Conservation (phyloP, 2,329 filamentous ascomycete species). For the Phyllosticta citriasiana region DNA sequence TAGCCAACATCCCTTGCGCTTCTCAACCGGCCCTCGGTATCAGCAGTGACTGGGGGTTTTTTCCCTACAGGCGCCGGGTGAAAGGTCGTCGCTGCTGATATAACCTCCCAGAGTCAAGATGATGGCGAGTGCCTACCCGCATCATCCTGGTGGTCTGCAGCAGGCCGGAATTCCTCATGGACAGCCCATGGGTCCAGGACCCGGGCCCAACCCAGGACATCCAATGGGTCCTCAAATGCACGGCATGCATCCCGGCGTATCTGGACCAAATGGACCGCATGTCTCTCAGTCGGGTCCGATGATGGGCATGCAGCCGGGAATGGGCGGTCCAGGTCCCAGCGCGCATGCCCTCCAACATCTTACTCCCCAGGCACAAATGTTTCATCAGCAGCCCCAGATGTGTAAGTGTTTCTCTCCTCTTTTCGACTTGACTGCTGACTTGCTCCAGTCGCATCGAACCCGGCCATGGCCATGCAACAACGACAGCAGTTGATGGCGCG, state of each 20-base stretch:
- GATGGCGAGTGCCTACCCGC: constrained; percentile 61
- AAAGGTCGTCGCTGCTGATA: constrained; percentile 1
- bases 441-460: constrained; percentile 19
- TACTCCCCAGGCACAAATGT: constrained; percentile 51
- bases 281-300: constrained; percentile 60
- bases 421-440: not conserved
- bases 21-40: not conserved
- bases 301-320: constrained; percentile 69
- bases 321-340: constrained; percentile 47
- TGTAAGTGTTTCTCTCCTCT: constrained; percentile 1
- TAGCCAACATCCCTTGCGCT: not conserved
- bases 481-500: constrained; percentile 39
- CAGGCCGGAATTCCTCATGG: constrained; percentile 59
- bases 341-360: constrained; percentile 64
- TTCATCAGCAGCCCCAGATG: constrained; percentile 34
- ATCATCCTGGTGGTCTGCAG: constrained; percentile 60
- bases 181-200: constrained; percentile 53
- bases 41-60: not conserved
- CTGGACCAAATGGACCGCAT: constrained; percentile 59
- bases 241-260: constrained; percentile 60
- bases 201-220: constrained; percentile 61
- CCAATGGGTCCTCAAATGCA: constrained; percentile 62
- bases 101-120: constrained; percentile 36
- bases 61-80: constrained; percentile 4
- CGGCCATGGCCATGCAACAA: constrained; percentile 30